Percentiles rank a stretch among this genome's conserved stretches.
Conservation (phyloP, 768 basidiomycete genomes). For the Agaricus subrufescens region DNA sequence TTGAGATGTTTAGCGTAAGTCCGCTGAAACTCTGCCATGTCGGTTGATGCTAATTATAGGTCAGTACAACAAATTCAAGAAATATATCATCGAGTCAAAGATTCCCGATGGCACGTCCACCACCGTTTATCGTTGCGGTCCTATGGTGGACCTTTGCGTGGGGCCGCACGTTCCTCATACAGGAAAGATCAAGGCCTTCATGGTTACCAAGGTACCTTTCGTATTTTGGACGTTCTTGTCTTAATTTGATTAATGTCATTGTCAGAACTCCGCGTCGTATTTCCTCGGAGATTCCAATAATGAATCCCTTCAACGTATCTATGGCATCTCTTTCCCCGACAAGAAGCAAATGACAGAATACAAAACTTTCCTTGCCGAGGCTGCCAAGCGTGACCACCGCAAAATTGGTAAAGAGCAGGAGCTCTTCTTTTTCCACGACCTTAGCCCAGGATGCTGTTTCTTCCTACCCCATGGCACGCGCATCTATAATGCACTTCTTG, state of each 20-base stretch:
- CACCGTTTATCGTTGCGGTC: conserved; percentile 97
- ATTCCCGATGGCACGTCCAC: conserved; percentile 95
- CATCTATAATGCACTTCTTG: conserved; percentile 91
- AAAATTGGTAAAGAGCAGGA: conserved; percentile 99
- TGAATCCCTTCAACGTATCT: conserved; percentile 93
- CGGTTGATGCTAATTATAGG: conserved; percentile 3
- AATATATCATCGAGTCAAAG: conserved; percentile 91
- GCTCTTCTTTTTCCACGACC: conserved; percentile 96
- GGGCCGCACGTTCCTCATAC: conserved; percentile 99
- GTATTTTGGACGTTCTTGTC: neutral
- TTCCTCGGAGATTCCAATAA: conserved; percentile 93
- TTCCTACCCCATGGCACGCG: conserved; percentile 96
- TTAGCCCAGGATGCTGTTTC: conserved; percentile 93
- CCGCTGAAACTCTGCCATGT: neutral
- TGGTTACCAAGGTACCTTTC: conserved; percentile 80
- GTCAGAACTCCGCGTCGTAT: conserved; percentile 93
- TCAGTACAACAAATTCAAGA: conserved; percentile 99
- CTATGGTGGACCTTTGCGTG: conserved; percentile 95
- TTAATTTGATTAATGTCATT: neutral
- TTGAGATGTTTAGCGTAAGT: conserved; percentile 93
- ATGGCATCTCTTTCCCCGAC: conserved; percentile 99
- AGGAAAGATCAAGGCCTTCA: conserved; percentile 94
- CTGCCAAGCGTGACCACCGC: conserved; percentile 96
- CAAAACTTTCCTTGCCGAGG: conserved; percentile 93
- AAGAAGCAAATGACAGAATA: conserved; percentile 92